Percentiles rank a stretch among this genome's conserved stretches.
phyloP scores from a whole-genome alignment of 1,284 basidiomycete genomes.

The Stereum hirsutum region DNA sequence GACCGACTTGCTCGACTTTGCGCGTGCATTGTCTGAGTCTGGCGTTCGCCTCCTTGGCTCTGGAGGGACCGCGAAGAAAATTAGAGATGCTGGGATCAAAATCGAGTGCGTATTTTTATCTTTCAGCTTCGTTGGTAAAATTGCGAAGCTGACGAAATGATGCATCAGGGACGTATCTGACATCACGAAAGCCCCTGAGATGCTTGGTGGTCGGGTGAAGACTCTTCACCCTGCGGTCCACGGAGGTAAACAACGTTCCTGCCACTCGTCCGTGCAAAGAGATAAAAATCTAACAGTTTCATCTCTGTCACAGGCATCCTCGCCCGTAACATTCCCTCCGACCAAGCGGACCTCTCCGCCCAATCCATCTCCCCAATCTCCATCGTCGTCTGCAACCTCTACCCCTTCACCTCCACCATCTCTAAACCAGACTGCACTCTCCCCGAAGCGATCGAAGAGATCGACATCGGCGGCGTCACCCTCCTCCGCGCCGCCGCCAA shows the following conservation, averaged over 20 bases:
- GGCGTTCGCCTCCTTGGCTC: slow-evolving; percentile 91
- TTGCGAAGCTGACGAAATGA: not conserved
- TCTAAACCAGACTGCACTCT: slow-evolving; percentile 84
- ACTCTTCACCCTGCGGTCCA: slow-evolving; percentile 99
- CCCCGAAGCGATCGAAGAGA: slow-evolving; percentile 92
- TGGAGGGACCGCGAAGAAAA: slow-evolving; percentile 96
- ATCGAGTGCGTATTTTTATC: slow-evolving; percentile 62
- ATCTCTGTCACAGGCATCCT: slow-evolving; percentile 61
- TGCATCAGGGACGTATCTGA: slow-evolving; percentile 85
- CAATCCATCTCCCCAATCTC: slow-evolving; percentile 87
- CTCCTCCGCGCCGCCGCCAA: slow-evolving; percentile 97
- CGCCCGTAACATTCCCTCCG: slow-evolving; percentile 80
- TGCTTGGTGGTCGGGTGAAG: slow-evolving; percentile 98
- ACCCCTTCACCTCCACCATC: slow-evolving; percentile 94
- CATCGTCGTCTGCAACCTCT: slow-evolving; percentile 98
- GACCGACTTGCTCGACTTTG: slow-evolving; percentile 83
- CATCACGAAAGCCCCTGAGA: slow-evolving; percentile 98
- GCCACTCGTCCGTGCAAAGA: not conserved
- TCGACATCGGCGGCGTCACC: slow-evolving; percentile 98
- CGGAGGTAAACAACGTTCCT: slow-evolving; percentile 57
- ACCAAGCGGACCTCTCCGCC: slow-evolving; percentile 73
- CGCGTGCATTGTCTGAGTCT: slow-evolving; percentile 69
- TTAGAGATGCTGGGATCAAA: slow-evolving; percentile 87
- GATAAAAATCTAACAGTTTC: not conserved
- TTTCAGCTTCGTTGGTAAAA: not conserved